Evolutionary conservation across 2,329 filamentous ascomycete genomes (phyloP).

Genomic region (Neurospora sp.): DNA sequence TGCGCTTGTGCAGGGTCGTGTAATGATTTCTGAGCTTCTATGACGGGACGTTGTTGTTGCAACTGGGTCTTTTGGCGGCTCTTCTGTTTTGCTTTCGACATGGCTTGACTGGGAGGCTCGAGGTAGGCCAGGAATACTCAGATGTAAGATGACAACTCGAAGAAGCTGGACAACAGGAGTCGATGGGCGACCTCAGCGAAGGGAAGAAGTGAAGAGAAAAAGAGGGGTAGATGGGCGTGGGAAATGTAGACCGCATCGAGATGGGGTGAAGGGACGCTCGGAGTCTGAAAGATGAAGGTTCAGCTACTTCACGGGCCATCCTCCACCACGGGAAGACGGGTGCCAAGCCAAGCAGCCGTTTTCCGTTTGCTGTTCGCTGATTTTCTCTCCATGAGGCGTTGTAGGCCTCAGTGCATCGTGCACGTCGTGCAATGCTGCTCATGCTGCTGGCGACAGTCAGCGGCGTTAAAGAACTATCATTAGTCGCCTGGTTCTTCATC

Average conservation of each 20-base stretch:
- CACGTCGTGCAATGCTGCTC: not conserved
- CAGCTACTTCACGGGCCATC: not conserved
- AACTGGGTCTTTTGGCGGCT: not conserved
- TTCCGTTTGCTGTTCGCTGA: not conserved
- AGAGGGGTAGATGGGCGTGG: not conserved
- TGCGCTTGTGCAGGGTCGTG: not conserved
- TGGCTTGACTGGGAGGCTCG: not conserved
- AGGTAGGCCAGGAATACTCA: not conserved
- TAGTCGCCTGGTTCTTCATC: not conserved
- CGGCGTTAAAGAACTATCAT: not conserved
- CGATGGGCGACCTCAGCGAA: too few relatives aligned
- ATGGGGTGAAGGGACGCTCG: not conserved
- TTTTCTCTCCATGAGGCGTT: not conserved
- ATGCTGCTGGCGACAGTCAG: not conserved
- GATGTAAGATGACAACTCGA: not conserved
- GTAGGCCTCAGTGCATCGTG: not conserved
- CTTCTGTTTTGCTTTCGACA: not conserved
- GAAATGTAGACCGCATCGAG: not conserved
- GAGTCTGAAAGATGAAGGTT: not conserved
- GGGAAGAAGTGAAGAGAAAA: not conserved
- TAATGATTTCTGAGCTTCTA: not conserved
- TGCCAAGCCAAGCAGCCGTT: not conserved
- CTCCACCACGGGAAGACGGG: not conserved
- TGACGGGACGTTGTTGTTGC: not conserved
- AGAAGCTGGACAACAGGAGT: not conserved